Conservation (phyloP, 257 asterid genomes). For the Solanum piurae region DNA sequence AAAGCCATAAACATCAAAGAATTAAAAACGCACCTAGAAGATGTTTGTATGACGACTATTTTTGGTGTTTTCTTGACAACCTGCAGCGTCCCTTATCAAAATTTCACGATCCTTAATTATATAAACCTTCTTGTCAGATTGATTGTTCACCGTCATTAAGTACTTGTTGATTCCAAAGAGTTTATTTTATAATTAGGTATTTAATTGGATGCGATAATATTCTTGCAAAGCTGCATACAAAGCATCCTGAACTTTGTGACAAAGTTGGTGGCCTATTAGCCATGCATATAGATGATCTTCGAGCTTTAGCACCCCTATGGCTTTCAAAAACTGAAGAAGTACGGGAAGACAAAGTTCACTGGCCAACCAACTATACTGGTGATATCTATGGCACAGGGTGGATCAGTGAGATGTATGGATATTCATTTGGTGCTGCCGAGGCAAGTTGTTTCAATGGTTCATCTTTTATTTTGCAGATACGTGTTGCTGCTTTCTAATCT, state of each 20-base stretch:
- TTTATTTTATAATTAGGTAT: slow-evolving; percentile 43
- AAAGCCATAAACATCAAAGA: background rate
- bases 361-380: slow-evolving; percentile 87
- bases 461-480: background rate
- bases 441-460: slow-evolving; percentile 14
- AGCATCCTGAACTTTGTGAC: slow-evolving; percentile 86
- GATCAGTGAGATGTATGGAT: slow-evolving; percentile 99
- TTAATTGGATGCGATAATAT: slow-evolving; percentile 82
- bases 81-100: background rate
- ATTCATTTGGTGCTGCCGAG: slow-evolving; percentile 98
- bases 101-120: background rate
- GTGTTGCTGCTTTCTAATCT: background rate
- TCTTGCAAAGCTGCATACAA: slow-evolving; percentile 81
- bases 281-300: slow-evolving; percentile 94
- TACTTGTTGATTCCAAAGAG: background rate
- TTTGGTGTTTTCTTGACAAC: background rate
- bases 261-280: slow-evolving; percentile 96
- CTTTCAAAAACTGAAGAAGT: slow-evolving; percentile 87
- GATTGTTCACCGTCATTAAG: background rate
- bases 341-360: slow-evolving; percentile 75
- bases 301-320: slow-evolving; percentile 90
- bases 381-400: slow-evolving; percentile 85
- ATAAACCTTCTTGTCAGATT: background rate
- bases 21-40: background rate
- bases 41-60: background rate